Evolutionary conservation across 495 filamentous ascomycete genomes (phyloP).

Genomic region (Daldinia vernicosa): DNA sequence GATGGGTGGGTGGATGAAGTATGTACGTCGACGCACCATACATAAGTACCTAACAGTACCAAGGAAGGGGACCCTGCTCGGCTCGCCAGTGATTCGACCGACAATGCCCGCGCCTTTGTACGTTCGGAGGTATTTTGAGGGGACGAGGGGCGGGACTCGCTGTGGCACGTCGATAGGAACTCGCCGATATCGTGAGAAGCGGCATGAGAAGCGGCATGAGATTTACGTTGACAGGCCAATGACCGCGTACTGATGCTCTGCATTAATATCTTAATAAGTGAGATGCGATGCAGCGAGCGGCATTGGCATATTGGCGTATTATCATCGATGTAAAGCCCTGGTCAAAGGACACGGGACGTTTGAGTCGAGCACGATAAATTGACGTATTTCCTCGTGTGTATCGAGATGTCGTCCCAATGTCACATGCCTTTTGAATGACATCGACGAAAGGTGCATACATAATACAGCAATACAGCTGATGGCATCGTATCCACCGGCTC

Average conservation of each 20-base stretch:
- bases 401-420: conserved; percentile 23
- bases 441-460: conserved; percentile 2
- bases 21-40: conserved; percentile 19
- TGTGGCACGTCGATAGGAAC: conserved; percentile 29
- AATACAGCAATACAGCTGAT: conserved; percentile 8
- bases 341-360: conserved; percentile 11
- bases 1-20: conserved; percentile 32
- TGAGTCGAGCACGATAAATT: conserved; percentile 27
- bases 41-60: neutral
- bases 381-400: conserved; percentile 7
- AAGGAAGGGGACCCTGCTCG: conserved; percentile 24
- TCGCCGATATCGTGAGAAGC: conserved; percentile 27
- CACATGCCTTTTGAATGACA: conserved; percentile 31
- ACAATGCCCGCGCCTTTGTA: conserved; percentile 27
- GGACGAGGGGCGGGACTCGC: conserved; percentile 14
- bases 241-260: conserved; percentile 10
- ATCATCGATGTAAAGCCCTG: conserved; percentile 20
- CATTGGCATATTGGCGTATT: conserved; percentile 14
- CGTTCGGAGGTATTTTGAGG: conserved; percentile 14
- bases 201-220: conserved; percentile 18
- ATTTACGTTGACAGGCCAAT: conserved; percentile 20
- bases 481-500: conserved; percentile 27
- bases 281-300: conserved; percentile 6
- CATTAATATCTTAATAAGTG: conserved; percentile 15
- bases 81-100: conserved; percentile 28